Percentiles rank a stretch among this genome's conserved stretches.
These are phyloP conservation scores for Cyclotella cryptica DNA, from an alignment of 108 stramenopile species.

Conservation along the genomic window DNA sequence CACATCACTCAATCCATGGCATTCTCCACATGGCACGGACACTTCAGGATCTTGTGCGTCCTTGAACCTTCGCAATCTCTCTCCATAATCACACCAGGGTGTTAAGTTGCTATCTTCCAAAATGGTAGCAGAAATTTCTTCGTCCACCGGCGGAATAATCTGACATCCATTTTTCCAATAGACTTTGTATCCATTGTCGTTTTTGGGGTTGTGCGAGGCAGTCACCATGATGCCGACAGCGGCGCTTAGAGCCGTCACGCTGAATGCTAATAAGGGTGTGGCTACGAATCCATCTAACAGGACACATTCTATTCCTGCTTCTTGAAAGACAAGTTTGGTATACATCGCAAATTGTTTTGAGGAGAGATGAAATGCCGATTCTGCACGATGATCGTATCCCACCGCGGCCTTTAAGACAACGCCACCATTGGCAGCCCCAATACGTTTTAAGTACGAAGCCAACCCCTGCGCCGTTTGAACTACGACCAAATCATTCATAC, in stretches of 20 bases:
- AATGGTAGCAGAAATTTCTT: slow-evolving; percentile 87
- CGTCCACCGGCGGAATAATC: slow-evolving; percentile 93
- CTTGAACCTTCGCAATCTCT: slow-evolving; percentile 37
- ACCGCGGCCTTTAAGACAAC: slow-evolving; percentile 68
- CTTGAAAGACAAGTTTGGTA: slow-evolving; percentile 82
- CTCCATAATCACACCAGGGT: slow-evolving; percentile 89
- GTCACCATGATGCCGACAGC: slow-evolving; percentile 97
- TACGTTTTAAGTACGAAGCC: slow-evolving; percentile 59
- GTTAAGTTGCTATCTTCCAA: slow-evolving; percentile 65
- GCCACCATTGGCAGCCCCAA: not conserved
- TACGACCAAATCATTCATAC: slow-evolving; percentile 96
- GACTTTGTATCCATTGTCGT: slow-evolving; percentile 97
- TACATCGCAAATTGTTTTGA: slow-evolving; percentile 90
- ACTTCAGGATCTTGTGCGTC: slow-evolving; percentile 26
- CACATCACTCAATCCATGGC: slow-evolving; percentile 57
- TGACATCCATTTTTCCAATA: slow-evolving; percentile 97
- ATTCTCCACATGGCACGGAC: slow-evolving; percentile 36
- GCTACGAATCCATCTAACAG: slow-evolving; percentile 86
- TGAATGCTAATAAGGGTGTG: slow-evolving; percentile 94
- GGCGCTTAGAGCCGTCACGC: slow-evolving; percentile 57
- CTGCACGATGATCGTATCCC: slow-evolving; percentile 92
- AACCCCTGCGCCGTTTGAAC: slow-evolving; percentile 93
- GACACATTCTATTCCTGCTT: slow-evolving; percentile 82
- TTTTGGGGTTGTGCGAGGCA: slow-evolving; percentile 97
- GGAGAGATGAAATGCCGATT: slow-evolving; percentile 69